Evolutionary conservation across 1,139 yeast genomes (phyloP).

Genomic region (Candida dubliniensis): DNA sequence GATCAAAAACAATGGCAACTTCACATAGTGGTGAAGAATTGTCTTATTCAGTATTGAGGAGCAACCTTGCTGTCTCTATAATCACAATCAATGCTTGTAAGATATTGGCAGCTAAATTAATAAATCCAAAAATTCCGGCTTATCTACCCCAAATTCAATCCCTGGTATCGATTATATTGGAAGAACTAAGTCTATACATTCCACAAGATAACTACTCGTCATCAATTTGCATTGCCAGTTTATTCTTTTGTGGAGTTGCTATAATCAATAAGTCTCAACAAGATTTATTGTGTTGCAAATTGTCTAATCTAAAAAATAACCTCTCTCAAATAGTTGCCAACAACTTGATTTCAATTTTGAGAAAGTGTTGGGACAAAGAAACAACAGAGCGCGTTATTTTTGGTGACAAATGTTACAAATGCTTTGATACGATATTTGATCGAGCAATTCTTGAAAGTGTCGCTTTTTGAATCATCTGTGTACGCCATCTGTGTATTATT

Average conservation of each 20-base stretch:
- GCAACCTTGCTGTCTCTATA: slow-evolving; percentile 12
- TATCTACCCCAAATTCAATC: slow-evolving; percentile 10
- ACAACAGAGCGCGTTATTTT: slow-evolving; percentile 4
- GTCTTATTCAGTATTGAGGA: slow-evolving; percentile 6
- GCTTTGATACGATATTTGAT: slow-evolving; percentile 13
- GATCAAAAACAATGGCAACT: no score
- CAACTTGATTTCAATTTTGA: slow-evolving; percentile 6
- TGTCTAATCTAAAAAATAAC: slow-evolving; percentile 5
- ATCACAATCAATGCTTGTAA: slow-evolving; percentile 11
- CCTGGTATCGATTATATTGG: slow-evolving; percentile 6
- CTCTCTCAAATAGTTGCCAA: slow-evolving; percentile 8
- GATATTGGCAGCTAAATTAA: slow-evolving; percentile 9
- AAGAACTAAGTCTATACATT: slow-evolving; percentile 9
- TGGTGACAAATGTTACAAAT: slow-evolving; percentile 12
- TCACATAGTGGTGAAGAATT: no score
- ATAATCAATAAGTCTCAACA: slow-evolving; percentile 6
- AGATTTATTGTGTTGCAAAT: slow-evolving; percentile 3
- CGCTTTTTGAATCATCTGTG: slow-evolving; percentile 6
- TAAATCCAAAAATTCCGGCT: slow-evolving; percentile 12
- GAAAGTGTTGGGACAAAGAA: slow-evolving; percentile 11
- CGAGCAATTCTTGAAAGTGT: slow-evolving; percentile 11
- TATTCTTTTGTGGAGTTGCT: slow-evolving; percentile 11
- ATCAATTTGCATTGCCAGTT: slow-evolving; percentile 6
- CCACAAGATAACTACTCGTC: slow-evolving; percentile 10
- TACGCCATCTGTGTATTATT: neutral